Conservation (phyloP, 1,284 basidiomycete genomes). For the Ganoderma resinaceum region DNA sequence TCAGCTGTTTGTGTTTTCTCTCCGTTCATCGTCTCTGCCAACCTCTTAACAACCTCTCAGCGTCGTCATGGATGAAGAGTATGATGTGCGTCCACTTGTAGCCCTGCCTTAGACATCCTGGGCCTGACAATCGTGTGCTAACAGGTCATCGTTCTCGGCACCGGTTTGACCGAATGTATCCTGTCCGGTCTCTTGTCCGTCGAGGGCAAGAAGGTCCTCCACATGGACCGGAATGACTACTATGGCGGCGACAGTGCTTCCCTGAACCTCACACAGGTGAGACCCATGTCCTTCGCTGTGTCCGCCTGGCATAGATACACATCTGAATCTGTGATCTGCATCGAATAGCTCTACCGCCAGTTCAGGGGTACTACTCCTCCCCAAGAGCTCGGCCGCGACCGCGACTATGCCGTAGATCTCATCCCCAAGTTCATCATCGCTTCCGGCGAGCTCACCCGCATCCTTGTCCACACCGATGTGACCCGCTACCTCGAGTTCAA, state of each 20-base stretch:
- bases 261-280: conserved; percentile 95
- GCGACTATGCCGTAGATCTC: conserved; percentile 96
- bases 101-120: neutral
- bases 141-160: conserved; percentile 94
- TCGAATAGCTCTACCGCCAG: conserved; percentile 92
- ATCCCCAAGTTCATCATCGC: conserved; percentile 98
- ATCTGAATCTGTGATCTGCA: conserved; percentile 21
- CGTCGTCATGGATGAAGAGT: conserved; percentile 84
- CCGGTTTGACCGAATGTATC: conserved; percentile 98
- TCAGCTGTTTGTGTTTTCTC: conserved; percentile 19
- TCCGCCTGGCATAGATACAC: conserved; percentile 6
- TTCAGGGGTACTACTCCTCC: conserved; percentile 84
- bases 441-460: conserved; percentile 96
- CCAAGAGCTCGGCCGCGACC: conserved; percentile 87
- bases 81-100: conserved; percentile 63
- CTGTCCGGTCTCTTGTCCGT: conserved; percentile 96
- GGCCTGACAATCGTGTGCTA: conserved; percentile 17
- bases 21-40: conserved; percentile 20
- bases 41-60: conserved; percentile 25
- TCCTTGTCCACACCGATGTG: conserved; percentile 99
- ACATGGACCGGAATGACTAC: conserved; percentile 99
- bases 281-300: conserved; percentile 29
- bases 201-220: conserved; percentile 99
- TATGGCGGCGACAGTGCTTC: conserved; percentile 98
- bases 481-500: conserved; percentile 99